Percentiles rank a stretch among this genome's conserved stretches.
Evolutionary conservation across 768 basidiomycete genomes (phyloP).

Genomic region (Pleurotus citrinopileatus): DNA sequence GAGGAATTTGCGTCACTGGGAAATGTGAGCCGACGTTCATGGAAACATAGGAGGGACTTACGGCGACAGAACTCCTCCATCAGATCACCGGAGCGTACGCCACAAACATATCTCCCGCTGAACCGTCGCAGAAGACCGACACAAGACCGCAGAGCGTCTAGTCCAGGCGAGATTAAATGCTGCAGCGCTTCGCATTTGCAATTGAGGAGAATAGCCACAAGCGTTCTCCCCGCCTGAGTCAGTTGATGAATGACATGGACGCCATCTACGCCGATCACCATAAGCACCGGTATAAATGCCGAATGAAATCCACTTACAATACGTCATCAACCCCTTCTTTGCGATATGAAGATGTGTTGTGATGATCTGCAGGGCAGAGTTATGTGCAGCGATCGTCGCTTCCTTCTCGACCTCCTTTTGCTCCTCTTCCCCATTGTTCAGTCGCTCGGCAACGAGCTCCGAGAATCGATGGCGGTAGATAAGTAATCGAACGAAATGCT

Average conservation of each 20-base stretch:
- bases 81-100: conserved; percentile 85
- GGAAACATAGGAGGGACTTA: conserved; percentile 28
- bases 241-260: conserved; percentile 95
- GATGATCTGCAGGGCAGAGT: conserved; percentile 79
- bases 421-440: conserved; percentile 47
- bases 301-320: conserved; percentile 57
- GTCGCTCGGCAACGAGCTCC: conserved; percentile 70
- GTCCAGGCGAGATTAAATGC: conserved; percentile 73
- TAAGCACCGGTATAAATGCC: conserved; percentile 13
- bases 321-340: conserved; percentile 89
- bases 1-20: conserved; percentile 80
- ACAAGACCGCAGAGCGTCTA: conserved; percentile 85
- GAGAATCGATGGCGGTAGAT: conserved; percentile 88
- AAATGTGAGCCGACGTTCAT: conserved; percentile 8
- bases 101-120: conserved; percentile 90
- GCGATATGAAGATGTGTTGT: conserved; percentile 82
- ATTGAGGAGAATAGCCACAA: conserved; percentile 84
- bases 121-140: conserved; percentile 86
- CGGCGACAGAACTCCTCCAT: conserved; percentile 95
- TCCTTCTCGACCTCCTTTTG: conserved; percentile 71
- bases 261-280: conserved; percentile 55
- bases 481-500: conserved; percentile 84
- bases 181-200: conserved; percentile 80
- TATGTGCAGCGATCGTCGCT: conserved; percentile 73
- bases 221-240: conserved; percentile 88